These are phyloP conservation scores for Amaranthus hypochondriacus DNA, from an alignment of 148 eudicot species.

Conservation along the genomic window DNA sequence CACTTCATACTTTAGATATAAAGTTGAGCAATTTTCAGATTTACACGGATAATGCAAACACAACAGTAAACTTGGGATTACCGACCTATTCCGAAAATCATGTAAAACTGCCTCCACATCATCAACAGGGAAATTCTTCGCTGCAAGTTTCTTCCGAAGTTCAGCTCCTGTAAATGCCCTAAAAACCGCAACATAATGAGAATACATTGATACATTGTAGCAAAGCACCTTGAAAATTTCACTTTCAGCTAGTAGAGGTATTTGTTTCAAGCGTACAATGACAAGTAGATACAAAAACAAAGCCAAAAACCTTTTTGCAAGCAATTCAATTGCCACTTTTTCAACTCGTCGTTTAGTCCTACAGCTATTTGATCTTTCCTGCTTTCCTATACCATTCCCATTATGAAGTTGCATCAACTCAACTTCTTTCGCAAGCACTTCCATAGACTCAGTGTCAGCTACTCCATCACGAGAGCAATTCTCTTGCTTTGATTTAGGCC, in stretches of 20 bases:
- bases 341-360: slow-evolving; percentile 38
- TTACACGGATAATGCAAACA: not conserved
- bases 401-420: slow-evolving; percentile 29
- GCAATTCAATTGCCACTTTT: slow-evolving; percentile 46
- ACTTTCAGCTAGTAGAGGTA: not conserved
- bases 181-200: slow-evolving; percentile 10
- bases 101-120: slow-evolving; percentile 49
- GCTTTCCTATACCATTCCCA: slow-evolving; percentile 6
- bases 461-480: slow-evolving; percentile 17
- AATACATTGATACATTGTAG: not conserved
- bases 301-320: slow-evolving; percentile 44
- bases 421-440: slow-evolving; percentile 33
- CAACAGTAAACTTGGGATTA: not conserved
- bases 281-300: not conserved
- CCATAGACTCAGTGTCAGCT: slow-evolving; percentile 32
- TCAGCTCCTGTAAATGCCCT: slow-evolving; percentile 75
- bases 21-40: not conserved
- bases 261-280: not conserved
- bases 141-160: slow-evolving; percentile 66
- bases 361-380: slow-evolving; percentile 16
- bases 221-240: not conserved
- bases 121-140: slow-evolving; percentile 43
- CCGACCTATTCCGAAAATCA: slow-evolving; percentile 65
- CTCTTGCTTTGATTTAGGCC: slow-evolving; percentile 15
- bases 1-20: not conserved